A percentile compares a stretch with the other conserved stretches of the same genome.
Evolutionary conservation across 179 eudicot species (phyloP).

Genomic region (Silene vulgaris): DNA sequence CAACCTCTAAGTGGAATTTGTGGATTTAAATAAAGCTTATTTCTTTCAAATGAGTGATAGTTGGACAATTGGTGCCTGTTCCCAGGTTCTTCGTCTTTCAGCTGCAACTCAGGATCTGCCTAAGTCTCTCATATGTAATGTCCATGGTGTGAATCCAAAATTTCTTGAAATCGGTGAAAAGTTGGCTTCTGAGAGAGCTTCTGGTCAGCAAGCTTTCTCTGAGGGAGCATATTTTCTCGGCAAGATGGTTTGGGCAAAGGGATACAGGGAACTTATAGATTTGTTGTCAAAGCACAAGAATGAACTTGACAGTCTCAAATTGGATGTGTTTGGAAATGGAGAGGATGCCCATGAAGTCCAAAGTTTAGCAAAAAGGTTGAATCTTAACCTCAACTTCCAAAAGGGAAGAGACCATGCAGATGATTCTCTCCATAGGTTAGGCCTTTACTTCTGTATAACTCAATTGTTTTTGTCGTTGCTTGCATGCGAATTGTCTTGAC

Average conservation of each 20-base stretch:
- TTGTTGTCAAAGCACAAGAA: conserved; percentile 68
- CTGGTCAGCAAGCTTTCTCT: conserved; percentile 71
- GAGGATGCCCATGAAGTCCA: conserved; percentile 94
- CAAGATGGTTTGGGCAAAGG: conserved; percentile 99
- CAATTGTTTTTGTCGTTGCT: neutral
- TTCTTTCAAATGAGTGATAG: conserved; percentile 13
- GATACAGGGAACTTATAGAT: conserved; percentile 79
- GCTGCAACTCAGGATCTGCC: conserved; percentile 97
- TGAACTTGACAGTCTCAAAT: conserved; percentile 64
- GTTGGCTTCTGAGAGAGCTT: conserved; percentile 74
- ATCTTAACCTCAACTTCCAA: conserved; percentile 68
- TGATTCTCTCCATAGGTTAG: conserved; percentile 86
- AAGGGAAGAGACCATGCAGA: conserved; percentile 98
- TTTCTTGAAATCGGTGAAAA: conserved; percentile 82
- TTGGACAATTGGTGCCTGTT: conserved; percentile 12
- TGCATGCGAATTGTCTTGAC: neutral
- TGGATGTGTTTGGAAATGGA: conserved; percentile 89
- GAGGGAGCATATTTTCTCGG: conserved; percentile 97
- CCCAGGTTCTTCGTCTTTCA: conserved; percentile 90
- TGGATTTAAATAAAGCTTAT: neutral
- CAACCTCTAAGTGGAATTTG: neutral
- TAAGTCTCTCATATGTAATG: conserved; percentile 82
- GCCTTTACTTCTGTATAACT: neutral
- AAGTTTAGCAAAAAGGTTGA: conserved; percentile 57
- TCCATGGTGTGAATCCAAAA: conserved; percentile 93